Percentiles rank a stretch among this genome's conserved stretches.
Conservation (phyloP, 345 rosid genomes). For the Carallia brachiata region DNA sequence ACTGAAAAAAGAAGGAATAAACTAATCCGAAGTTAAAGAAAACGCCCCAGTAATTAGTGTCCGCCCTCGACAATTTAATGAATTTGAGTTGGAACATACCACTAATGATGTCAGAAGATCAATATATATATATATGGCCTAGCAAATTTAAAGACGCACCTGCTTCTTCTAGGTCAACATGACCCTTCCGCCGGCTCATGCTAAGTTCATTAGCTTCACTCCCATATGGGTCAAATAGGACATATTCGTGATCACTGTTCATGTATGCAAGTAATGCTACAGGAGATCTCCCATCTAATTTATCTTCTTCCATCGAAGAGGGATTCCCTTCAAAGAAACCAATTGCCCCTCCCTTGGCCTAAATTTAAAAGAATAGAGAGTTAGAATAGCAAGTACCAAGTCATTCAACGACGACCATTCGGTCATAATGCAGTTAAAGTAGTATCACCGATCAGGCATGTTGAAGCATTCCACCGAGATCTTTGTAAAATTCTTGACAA, state of each 20-base stretch:
- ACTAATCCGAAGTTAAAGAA: too few species aligned
- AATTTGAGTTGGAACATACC: background rate
- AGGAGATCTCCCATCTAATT: slow-evolving; percentile 40
- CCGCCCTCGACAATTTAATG: background rate
- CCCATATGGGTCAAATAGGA: slow-evolving; percentile 63
- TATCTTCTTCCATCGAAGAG: slow-evolving; percentile 28
- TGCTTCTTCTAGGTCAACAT: slow-evolving; percentile 38
- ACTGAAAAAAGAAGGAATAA: background rate
- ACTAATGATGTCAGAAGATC: background rate
- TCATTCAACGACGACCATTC: background rate
- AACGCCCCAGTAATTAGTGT: too few species aligned
- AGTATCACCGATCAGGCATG: background rate
- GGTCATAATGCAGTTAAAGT: background rate
- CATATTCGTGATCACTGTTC: slow-evolving; percentile 80
- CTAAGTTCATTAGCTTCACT: slow-evolving; percentile 52
- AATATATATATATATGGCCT: background rate
- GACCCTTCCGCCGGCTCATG: slow-evolving; percentile 28
- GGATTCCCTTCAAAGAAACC: slow-evolving; percentile 48
- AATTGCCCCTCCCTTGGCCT: slow-evolving; percentile 79
- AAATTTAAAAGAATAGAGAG: slow-evolving; percentile 24
- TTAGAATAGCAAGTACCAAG: slow-evolving; percentile 6
- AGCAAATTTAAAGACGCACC: slow-evolving; percentile 17
- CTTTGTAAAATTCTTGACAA: too few species aligned
- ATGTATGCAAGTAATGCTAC: slow-evolving; percentile 55
- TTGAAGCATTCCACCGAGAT: too few species aligned